A percentile compares a stretch with the other conserved stretches of the same genome.
phyloP scores from a whole-genome alignment of 2,329 filamentous ascomycete genomes.

The Claviceps paspali region DNA sequence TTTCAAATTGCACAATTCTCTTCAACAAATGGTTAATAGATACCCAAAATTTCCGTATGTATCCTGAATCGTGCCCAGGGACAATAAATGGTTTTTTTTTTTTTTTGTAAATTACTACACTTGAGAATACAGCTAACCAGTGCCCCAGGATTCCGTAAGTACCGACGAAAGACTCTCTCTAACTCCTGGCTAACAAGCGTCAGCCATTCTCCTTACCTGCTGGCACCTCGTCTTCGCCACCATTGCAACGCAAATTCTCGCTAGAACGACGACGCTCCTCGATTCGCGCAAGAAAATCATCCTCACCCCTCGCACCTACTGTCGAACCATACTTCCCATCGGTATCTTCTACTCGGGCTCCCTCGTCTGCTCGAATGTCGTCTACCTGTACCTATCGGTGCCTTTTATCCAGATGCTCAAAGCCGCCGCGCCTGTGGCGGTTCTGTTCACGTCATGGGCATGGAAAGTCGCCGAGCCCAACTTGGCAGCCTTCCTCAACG shows the following conservation, averaged over 20 bases:
- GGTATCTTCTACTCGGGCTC: slow-evolving; percentile 50
- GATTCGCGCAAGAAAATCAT: slow-evolving; percentile 46
- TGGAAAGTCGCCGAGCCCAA: slow-evolving; percentile 35
- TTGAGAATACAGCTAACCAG: neutral
- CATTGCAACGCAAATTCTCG: slow-evolving; percentile 48
- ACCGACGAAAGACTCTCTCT: no score
- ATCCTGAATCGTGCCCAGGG: no score
- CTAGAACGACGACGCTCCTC: slow-evolving; percentile 46
- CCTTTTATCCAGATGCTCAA: slow-evolving; percentile 60
- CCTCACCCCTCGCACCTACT: slow-evolving; percentile 45
- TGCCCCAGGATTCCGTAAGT: neutral
- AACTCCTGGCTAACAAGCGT: neutral
- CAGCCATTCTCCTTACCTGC: slow-evolving; percentile 45
- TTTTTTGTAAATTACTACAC: no score
- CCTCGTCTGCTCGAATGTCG: slow-evolving; percentile 51
- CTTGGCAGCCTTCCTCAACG: slow-evolving; percentile 28
- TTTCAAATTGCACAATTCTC: slow-evolving; percentile 72
- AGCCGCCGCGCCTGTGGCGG: slow-evolving; percentile 51
- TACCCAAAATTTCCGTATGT: slow-evolving; percentile 13
- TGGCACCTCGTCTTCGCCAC: slow-evolving; percentile 56
- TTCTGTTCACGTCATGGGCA: slow-evolving; percentile 49
- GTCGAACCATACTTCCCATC: slow-evolving; percentile 50
- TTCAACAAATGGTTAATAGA: slow-evolving; percentile 89
- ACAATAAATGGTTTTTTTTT: no score
- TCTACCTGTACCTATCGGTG: slow-evolving; percentile 52